These are phyloP conservation scores for Aplosporella prunicola DNA, from an alignment of 2,329 filamentous ascomycete genomes.

Conservation along the genomic window DNA sequence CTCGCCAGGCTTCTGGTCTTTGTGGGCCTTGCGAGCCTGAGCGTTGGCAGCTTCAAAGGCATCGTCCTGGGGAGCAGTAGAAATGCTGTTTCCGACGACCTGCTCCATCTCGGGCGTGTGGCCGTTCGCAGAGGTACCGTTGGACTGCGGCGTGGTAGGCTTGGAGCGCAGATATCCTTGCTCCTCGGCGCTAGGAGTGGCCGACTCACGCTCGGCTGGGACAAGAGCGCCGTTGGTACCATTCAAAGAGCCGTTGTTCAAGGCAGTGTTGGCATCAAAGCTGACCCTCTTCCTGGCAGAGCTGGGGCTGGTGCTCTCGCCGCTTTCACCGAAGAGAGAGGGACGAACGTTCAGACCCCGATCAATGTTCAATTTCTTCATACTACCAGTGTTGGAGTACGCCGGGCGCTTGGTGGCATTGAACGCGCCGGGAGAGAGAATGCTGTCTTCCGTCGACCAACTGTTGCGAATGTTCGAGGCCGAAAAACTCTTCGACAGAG, in stretches of 20 bases:
- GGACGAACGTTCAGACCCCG: slow-evolving; percentile 62
- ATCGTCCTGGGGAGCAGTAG: slow-evolving; percentile 67
- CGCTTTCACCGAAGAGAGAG: slow-evolving; percentile 45
- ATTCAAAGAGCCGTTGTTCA: slow-evolving; percentile 36
- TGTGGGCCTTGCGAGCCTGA: slow-evolving; percentile 15
- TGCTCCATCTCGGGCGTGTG: slow-evolving; percentile 57
- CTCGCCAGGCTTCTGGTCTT: slow-evolving; percentile 53
- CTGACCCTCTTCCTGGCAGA: slow-evolving; percentile 70
- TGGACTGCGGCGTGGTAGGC: slow-evolving; percentile 17
- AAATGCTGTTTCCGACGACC: slow-evolving; percentile 63
- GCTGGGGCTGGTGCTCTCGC: slow-evolving; percentile 41
- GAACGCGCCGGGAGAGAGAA: slow-evolving; percentile 77
- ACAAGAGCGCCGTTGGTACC: slow-evolving; percentile 41
- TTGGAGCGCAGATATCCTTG: slow-evolving; percentile 49
- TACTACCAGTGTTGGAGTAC: slow-evolving; percentile 38
- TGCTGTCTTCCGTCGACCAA: slow-evolving; percentile 74
- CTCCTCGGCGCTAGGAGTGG: slow-evolving; percentile 49
- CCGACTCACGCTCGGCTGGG: slow-evolving; percentile 39
- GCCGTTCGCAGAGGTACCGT: slow-evolving; percentile 28
- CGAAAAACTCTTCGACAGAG: slow-evolving; percentile 78
- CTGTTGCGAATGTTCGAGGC: slow-evolving; percentile 76
- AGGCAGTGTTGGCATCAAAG: slow-evolving; percentile 52
- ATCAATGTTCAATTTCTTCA: slow-evolving; percentile 92
- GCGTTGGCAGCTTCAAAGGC: slow-evolving; percentile 24
- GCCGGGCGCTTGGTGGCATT: slow-evolving; percentile 46